These are phyloP conservation scores for Truncatella angustata DNA, from an alignment of 2,329 filamentous ascomycete species.

Conservation along the genomic window DNA sequence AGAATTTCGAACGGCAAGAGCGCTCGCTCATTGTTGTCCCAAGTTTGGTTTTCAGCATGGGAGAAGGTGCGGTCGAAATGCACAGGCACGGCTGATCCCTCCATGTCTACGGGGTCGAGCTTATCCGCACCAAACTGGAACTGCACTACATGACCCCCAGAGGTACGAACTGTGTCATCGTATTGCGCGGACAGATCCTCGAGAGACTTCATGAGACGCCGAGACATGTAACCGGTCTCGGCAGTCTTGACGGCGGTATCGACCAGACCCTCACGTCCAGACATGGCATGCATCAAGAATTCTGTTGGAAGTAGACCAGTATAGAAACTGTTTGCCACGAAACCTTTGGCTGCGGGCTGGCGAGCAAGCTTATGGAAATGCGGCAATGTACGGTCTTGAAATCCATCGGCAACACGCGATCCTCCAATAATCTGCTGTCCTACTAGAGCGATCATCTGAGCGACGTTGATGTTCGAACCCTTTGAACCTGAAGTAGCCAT, in stretches of 20 bases:
- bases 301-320: conserved; percentile 85
- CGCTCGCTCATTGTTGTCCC: conserved; percentile 72
- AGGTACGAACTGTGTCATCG: conserved; percentile 92
- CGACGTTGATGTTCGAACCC: conserved; percentile 95
- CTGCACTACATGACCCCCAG: conserved; percentile 83
- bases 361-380: conserved; percentile 94
- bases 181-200: conserved; percentile 94
- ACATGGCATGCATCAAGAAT: conserved; percentile 98
- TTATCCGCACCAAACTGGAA: conserved; percentile 98
- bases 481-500: conserved; percentile 99
- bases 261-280: conserved; percentile 94
- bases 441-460: conserved; percentile 97
- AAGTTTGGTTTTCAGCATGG: conserved; percentile 74
- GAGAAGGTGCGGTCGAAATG: conserved; percentile 89
- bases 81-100: conserved; percentile 87
- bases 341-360: conserved; percentile 92
- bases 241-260: conserved; percentile 99
- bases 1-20: conserved; percentile 74
- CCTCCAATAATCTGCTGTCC: conserved; percentile 97
- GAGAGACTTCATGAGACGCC: conserved; percentile 94
- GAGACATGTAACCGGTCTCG: conserved; percentile 98
- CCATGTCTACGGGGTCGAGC: conserved; percentile 96
- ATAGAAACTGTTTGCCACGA: conserved; percentile 97
- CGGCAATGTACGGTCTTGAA: conserved; percentile 90
- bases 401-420: conserved; percentile 89